These are phyloP conservation scores for Vinca minor DNA, from an alignment of 257 asterid species.

Conservation along the genomic window DNA sequence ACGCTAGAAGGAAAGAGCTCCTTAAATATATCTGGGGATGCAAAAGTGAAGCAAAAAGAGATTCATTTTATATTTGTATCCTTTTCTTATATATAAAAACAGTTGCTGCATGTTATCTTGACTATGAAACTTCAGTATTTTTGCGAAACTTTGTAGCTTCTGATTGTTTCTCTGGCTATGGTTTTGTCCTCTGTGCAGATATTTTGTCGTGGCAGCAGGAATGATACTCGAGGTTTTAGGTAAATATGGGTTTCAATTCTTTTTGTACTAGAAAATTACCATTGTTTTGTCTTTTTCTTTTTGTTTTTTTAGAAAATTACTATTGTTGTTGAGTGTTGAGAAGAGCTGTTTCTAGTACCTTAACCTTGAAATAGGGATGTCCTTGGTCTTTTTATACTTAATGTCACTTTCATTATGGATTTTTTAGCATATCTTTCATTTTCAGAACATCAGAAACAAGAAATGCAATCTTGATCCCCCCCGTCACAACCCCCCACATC, in stretches of 20 bases:
- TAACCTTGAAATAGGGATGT: not conserved
- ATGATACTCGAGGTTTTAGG: slow-evolving; percentile 92
- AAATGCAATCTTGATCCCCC: too few relatives aligned
- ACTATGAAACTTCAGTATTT: not conserved
- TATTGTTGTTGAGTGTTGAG: not conserved
- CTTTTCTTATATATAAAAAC: not conserved
- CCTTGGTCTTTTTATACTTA: not conserved
- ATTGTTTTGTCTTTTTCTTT: too few relatives aligned
- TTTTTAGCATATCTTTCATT: not conserved
- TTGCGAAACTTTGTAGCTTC: slow-evolving; percentile 4
- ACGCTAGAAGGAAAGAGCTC: not conserved
- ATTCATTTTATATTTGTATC: not conserved
- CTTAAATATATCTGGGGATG: not conserved
- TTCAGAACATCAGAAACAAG: not conserved
- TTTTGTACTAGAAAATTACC: not conserved
- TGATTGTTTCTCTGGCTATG: slow-evolving; percentile 22
- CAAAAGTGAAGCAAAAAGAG: not conserved
- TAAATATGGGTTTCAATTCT: slow-evolving; percentile 19
- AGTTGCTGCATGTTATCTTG: not conserved
- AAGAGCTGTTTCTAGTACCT: not conserved
- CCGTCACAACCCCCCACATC: too few relatives aligned
- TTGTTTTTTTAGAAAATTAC: too few relatives aligned
- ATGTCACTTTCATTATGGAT: not conserved
- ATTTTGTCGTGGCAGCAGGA: slow-evolving; percentile 95
- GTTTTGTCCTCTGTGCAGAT: slow-evolving; percentile 40